phyloP scores from a whole-genome alignment of 257 asterid species.

The Rauvolfia tetraphylla region DNA sequence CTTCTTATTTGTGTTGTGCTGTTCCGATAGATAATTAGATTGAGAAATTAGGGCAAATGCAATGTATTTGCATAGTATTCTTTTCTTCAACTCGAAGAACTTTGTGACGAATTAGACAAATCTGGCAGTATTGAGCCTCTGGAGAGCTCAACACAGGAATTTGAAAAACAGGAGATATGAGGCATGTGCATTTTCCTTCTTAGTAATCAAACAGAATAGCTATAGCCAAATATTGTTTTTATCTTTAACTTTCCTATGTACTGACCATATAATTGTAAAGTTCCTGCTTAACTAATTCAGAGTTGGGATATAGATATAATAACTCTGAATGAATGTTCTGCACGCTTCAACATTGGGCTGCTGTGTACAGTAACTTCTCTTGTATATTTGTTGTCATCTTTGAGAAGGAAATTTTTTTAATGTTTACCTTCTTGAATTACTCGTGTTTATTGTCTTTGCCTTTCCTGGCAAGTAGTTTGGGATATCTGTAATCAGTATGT shows the following conservation, averaged over 20 bases:
- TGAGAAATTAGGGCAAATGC: background rate
- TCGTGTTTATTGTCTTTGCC: background rate
- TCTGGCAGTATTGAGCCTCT: background rate
- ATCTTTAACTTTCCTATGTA: background rate
- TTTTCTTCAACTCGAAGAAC: background rate
- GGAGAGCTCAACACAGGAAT: background rate
- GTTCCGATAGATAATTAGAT: background rate
- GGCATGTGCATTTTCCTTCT: constrained; percentile 3
- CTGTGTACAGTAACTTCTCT: background rate
- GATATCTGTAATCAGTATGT: too few relatives aligned
- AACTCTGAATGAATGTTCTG: background rate
- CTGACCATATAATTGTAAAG: background rate
- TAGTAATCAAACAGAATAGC: background rate
- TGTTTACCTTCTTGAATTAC: background rate
- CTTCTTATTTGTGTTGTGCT: background rate
- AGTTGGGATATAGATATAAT: background rate
- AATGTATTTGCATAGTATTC: background rate
- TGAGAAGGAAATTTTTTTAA: background rate
- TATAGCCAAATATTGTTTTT: background rate
- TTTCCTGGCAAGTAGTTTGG: background rate
- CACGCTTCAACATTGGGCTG: background rate
- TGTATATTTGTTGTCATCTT: background rate
- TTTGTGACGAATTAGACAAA: background rate
- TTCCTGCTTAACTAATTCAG: background rate
- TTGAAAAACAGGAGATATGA: background rate